Evolutionary conservation across 495 filamentous ascomycete species (phyloP), one percentile per base, ranked within the genome.

Genomic region (Daldinia childiae): DNA sequence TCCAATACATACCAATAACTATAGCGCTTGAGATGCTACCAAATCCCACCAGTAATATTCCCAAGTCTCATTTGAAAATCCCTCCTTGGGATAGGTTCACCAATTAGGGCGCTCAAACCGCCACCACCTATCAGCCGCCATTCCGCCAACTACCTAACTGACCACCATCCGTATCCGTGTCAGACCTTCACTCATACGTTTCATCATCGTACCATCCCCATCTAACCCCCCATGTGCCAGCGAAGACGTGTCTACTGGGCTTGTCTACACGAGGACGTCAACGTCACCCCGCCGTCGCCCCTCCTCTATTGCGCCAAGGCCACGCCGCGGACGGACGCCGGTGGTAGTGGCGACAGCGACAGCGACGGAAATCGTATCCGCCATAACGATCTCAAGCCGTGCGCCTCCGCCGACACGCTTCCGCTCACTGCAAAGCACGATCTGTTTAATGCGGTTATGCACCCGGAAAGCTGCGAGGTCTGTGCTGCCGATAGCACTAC

Each of bases 181-280:
- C 7, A 45, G 17, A 48, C 43, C 19, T n/a, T 48, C 9, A 24
- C 24, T 2, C 43, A 48, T 48, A 21, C 43, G 17, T 48, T 48
- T 48, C 43, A 48, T 48, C 43, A 12, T 24, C 43, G 43, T 48
- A 24, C 24, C 43, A 21, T 24, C 19, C 19, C 3, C 43, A 24
- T 48, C 43, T 48, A 48, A 48, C 7, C 43, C n/a, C 17, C 19
- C 43, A 48, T 48, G 43, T 48, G 43, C 19, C 17, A 12, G 43
- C 43, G 36, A 54, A 26, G 51, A 70, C 64, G 68, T 70, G 62
- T 38, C 4, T 19, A 6, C 55, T 15, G 6, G 34, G 56, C 4
- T 54, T 70, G 68, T 15, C 19, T 48, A 6, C 68, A 70, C 62
- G 68, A 70, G 11, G 68, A 70, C 39, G 12, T 14, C 38, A 50